Conservation (phyloP, 768 basidiomycete species). For the Kwoniella shandongensis region DNA sequence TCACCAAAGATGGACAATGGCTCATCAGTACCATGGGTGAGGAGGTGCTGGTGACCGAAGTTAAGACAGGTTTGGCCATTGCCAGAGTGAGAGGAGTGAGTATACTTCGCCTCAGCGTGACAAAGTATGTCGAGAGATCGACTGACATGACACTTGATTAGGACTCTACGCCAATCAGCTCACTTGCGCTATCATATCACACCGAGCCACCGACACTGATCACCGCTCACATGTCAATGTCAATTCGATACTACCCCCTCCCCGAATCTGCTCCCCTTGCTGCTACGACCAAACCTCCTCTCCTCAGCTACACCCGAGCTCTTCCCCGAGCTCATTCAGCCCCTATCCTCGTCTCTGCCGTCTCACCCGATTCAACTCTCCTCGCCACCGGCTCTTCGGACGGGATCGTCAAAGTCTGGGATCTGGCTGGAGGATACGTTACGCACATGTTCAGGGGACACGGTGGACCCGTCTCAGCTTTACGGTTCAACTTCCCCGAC, state of each 20-base stretch:
- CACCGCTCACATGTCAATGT: conserved; percentile 75
- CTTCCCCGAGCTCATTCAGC: conserved; percentile 85
- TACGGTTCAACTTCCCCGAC: conserved; percentile 76
- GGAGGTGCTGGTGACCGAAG: conserved; percentile 77
- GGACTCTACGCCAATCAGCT: conserved; percentile 82
- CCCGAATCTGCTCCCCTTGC: conserved; percentile 55
- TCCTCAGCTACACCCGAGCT: conserved; percentile 69
- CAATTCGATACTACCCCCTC: conserved; percentile 79
- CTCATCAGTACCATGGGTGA: conserved; percentile 85
- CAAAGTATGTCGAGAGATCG: not conserved
- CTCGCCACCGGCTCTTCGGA: conserved; percentile 96
- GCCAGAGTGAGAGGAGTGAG: conserved; percentile 82
- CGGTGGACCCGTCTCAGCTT: conserved; percentile 92
- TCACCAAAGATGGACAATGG: conserved; percentile 72
- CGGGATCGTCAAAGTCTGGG: conserved; percentile 96
- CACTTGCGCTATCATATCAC: conserved; percentile 77
- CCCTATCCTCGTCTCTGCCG: conserved; percentile 83
- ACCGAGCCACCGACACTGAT: conserved; percentile 63
- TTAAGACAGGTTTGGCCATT: conserved; percentile 70
- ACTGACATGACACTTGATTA: conserved; percentile 49
- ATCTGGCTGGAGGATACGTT: conserved; percentile 77
- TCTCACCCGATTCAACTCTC: conserved; percentile 73
- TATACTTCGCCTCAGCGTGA: conserved; percentile 28
- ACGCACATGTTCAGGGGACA: conserved; percentile 96
- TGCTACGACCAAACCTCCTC: conserved; percentile 47